Evolutionary conservation across 2,329 filamentous ascomycete species (phyloP), one percentile per base, ranked within the genome.

Genomic region (Neofusicoccum kwambonambiense): DNA sequence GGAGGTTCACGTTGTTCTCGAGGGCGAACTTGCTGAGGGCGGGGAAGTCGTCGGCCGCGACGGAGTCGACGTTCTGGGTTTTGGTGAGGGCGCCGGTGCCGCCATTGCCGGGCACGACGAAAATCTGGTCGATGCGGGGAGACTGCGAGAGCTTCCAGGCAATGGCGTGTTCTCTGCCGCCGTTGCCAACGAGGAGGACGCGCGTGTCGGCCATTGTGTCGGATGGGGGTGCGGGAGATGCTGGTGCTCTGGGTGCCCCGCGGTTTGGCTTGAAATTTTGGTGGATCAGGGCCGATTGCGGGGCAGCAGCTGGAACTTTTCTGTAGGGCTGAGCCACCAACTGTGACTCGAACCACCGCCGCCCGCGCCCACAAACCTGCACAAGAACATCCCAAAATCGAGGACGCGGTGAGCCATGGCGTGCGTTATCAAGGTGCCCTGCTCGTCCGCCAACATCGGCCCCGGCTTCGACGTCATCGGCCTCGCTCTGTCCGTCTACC

Each of bases 391-490:
- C 27, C 49, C 37, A 15, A 35, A 44, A 44, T 34, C 44, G 63
- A 51, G 52, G 39, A 35, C 22, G 22, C 39, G 27, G 27, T 15
- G 37, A 49, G 56, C 54, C 63, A 64, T 64, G 63, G 52, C 63
- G 13, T 35, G 27, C 47, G 52, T 90, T 70, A 91, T 93, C 83
- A 87, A 86, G 80, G 92, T 92, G 67, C 94, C 94, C 69, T 96
- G 92, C 82, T 98, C 94, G 67, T 97, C 93, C 67, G 94, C 94
- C 81, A 98, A 98, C 83, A 97, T 98, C 75, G 94, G 84, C 70
- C 94, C 94, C 56, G 94, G 94, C 66, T 99, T 98, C 84, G 94
- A 99, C 83, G 94, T 97, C 72, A 97, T 98, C 77, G 92, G 95
- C 70, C 89, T 99, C 67, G 94, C 94, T 8, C 85, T 99, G 70